A percentile compares a stretch with the other conserved stretches of the same genome.
Conservation (phyloP, 2,329 filamentous ascomycete species). For the Sporothrix dimorphospora region DNA sequence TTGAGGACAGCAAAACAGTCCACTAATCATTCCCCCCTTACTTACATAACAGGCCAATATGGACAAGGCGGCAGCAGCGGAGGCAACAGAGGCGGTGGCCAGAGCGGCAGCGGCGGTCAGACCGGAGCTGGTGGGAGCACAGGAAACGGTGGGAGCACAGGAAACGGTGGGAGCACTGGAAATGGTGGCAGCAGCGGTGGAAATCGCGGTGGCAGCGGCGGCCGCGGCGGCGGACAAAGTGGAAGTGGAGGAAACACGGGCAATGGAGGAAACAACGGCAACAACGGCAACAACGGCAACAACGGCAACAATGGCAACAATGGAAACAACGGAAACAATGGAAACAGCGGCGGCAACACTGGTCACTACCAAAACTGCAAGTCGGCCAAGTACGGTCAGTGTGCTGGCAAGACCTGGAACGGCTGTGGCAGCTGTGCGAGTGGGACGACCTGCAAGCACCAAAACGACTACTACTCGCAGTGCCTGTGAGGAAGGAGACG, state of each 20-base stretch:
- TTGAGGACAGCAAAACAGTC: background rate
- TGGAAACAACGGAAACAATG: conserved; percentile 16
- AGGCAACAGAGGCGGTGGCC: background rate
- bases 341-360: conserved; percentile 19
- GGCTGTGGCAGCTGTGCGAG: conserved; percentile 43
- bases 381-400: conserved; percentile 43
- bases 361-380: conserved; percentile 33
- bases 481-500: conserved; percentile 37
- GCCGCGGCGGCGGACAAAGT: conserved; percentile 15
- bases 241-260: conserved; percentile 12
- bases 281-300: background rate
- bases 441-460: conserved; percentile 41
- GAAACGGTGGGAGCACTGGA: conserved; percentile 13
- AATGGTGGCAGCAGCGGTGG: background rate
- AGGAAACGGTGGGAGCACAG: conserved; percentile 11
- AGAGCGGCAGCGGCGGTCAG: background rate
- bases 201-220: background rate
- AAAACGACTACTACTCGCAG: conserved; percentile 46
- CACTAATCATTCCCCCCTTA: background rate
- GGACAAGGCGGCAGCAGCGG: background rate
- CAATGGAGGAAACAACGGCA: conserved; percentile 12
- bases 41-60: background rate
- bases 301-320: background rate
- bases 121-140: background rate
- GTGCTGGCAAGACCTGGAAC: conserved; percentile 44